Conservation (phyloP, 371 early-diverging fungal genomes). For the Saksenaea vasiformis region DNA sequence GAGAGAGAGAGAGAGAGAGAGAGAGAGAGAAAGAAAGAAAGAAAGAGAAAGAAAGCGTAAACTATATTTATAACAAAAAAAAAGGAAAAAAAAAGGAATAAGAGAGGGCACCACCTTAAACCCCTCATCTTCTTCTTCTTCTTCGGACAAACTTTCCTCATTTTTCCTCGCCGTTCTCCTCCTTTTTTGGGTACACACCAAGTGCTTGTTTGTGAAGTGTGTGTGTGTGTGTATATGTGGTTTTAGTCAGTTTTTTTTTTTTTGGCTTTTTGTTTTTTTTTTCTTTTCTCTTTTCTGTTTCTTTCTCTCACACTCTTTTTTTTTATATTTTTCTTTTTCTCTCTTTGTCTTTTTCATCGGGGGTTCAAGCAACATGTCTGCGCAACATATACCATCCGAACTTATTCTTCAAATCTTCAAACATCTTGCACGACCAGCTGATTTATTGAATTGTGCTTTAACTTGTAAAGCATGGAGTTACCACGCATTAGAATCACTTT, state of each 20-base stretch:
- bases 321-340: conserved; percentile 3
- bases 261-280: conserved; percentile 7
- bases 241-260: conserved; percentile 4
- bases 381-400: conserved; percentile 45
- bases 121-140: conserved; percentile 6
- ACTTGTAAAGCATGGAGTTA: conserved; percentile 52
- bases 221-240: not conserved
- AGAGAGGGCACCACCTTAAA: not conserved
- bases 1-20: no score
- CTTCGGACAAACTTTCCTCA: conserved; percentile 9
- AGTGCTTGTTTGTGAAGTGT: conserved; percentile 8
- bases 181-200: conserved; percentile 13
- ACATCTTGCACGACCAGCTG: conserved; percentile 35
- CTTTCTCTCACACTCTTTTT: conserved; percentile 6
- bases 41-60: no score
- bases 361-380: conserved; percentile 12
- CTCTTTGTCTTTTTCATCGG: conserved; percentile 9
- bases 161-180: conserved; percentile 11
- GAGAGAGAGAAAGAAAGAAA: no score
- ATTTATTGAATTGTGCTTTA: conserved; percentile 42
- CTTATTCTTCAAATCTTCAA: conserved; percentile 50
- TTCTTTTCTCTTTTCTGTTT: conserved; percentile 2
- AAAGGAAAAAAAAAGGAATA: no score
- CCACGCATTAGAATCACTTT: conserved; percentile 48
- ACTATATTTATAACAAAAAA: no score